Evolutionary conservation across 352 stramenopile species (phyloP).

Genomic region (Pythium rishiriense): DNA sequence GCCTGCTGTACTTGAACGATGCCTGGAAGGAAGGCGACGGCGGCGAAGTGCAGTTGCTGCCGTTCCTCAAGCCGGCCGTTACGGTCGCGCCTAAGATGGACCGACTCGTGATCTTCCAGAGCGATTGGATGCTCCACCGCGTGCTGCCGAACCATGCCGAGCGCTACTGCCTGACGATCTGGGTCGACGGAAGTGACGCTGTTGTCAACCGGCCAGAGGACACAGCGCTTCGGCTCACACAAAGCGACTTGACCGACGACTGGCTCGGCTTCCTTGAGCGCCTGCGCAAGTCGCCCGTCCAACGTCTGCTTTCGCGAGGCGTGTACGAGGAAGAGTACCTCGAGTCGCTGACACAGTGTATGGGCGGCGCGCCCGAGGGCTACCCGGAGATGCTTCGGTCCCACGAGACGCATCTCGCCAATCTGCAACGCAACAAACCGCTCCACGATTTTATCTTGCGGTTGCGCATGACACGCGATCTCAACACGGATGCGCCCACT

Average conservation of each 20-base stretch:
- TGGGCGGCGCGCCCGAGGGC: constrained; percentile 51
- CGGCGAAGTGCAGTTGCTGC: constrained; percentile 75
- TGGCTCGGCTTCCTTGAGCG: constrained; percentile 67
- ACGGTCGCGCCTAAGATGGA: constrained; percentile 73
- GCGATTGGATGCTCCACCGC: constrained; percentile 72
- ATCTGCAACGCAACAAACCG: constrained; percentile 44
- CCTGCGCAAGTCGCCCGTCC: constrained; percentile 56
- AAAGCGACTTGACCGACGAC: constrained; percentile 51
- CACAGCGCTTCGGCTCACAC: constrained; percentile 63
- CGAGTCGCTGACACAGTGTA: constrained; percentile 71
- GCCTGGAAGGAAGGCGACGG: constrained; percentile 62
- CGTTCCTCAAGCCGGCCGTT: constrained; percentile 61
- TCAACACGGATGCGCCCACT: constrained; percentile 38
- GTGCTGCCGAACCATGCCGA: constrained; percentile 53
- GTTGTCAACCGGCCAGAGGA: constrained; percentile 56
- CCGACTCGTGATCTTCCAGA: constrained; percentile 69
- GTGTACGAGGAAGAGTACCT: constrained; percentile 80
- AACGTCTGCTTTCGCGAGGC: constrained; percentile 70
- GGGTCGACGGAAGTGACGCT: constrained; percentile 44
- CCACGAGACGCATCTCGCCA: constrained; percentile 63
- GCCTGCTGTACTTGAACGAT: constrained; percentile 81
- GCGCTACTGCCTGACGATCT: constrained; percentile 70
- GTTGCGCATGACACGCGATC: constrained; percentile 47
- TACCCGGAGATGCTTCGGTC: constrained; percentile 62
- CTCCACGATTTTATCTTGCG: constrained; percentile 52